phyloP scores from a whole-genome alignment of 441 rosid species.

The Adansonia gregorii region DNA sequence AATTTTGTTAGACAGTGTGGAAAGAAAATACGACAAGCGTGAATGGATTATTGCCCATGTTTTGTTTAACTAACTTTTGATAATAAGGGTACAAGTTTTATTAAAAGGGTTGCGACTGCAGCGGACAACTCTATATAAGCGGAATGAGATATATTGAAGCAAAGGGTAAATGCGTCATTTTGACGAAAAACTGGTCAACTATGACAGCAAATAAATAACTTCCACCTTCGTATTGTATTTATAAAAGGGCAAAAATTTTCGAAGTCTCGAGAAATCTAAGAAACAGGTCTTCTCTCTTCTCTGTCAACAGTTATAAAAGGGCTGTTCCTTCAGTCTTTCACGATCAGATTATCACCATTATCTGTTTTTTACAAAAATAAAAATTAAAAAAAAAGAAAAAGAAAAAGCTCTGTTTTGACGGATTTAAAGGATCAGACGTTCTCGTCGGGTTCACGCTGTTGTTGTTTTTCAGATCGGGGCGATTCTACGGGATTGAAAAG shows the following conservation, averaged over 20 bases:
- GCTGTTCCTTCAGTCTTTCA: not conserved
- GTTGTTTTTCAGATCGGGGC: conserved; percentile 34
- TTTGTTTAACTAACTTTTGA: too few species aligned
- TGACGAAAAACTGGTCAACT: not conserved
- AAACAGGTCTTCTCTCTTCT: not conserved
- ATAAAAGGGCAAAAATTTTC: not conserved
- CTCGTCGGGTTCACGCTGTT: conserved; percentile 19
- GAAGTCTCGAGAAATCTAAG: conserved; percentile 33
- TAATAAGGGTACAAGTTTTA: not conserved
- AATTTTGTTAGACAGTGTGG: too few species aligned
- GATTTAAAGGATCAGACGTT: not conserved
- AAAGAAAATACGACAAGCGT: too few species aligned
- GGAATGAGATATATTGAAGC: conserved; percentile 7
- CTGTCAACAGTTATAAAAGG: not conserved
- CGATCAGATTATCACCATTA: not conserved
- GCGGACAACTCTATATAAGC: too few species aligned
- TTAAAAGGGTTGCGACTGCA: not conserved
- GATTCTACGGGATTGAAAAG: conserved; percentile 51
- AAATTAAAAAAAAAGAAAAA: not conserved
- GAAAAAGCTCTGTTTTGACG: not conserved
- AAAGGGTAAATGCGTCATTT: conserved; percentile 18
- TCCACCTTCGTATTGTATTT: conserved; percentile 18
- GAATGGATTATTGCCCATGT: too few species aligned
- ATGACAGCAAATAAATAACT: not conserved
- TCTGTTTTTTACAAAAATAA: too few species aligned